These are phyloP conservation scores for Solanum chmielewskii DNA, from an alignment of 257 asterid genomes.

Conservation along the genomic window DNA sequence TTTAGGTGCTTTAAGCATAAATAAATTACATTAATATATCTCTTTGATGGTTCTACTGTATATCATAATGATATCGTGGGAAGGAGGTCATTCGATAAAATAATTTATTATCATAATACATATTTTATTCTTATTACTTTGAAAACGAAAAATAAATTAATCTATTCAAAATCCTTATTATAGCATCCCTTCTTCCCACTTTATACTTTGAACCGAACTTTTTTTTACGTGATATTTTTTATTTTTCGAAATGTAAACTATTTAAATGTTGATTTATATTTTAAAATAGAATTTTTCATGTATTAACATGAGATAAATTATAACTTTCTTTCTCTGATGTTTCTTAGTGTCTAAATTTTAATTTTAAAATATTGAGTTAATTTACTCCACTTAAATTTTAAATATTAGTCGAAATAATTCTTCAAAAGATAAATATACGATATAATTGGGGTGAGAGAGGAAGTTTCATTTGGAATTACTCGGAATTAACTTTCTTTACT, in stretches of 20 bases:
- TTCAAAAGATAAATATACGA: too few species aligned
- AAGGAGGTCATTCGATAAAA: background rate
- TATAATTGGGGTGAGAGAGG: background rate
- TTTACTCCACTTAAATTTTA: too few species aligned
- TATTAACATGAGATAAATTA: too few species aligned
- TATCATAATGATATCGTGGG: background rate
- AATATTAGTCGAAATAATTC: too few species aligned
- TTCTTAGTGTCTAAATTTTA: too few species aligned
- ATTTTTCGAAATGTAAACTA: background rate
- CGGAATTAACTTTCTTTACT: background rate
- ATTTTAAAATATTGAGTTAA: too few species aligned
- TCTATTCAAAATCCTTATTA: background rate
- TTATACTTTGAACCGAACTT: background rate
- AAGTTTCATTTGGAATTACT: background rate
- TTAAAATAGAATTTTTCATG: background rate
- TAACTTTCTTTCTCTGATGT: too few species aligned
- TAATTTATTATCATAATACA: rapidly evolving
- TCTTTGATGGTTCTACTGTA: background rate
- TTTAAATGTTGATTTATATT: background rate
- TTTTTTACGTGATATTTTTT: too few species aligned
- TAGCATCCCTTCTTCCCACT: background rate
- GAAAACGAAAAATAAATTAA: background rate
- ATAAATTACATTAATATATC: background rate
- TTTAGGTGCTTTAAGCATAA: background rate
- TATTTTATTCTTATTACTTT: background rate